Percentiles rank a stretch among this genome's conserved stretches.
Conservation (phyloP, 2,329 filamentous ascomycete species). For the Dothistroma pini region DNA sequence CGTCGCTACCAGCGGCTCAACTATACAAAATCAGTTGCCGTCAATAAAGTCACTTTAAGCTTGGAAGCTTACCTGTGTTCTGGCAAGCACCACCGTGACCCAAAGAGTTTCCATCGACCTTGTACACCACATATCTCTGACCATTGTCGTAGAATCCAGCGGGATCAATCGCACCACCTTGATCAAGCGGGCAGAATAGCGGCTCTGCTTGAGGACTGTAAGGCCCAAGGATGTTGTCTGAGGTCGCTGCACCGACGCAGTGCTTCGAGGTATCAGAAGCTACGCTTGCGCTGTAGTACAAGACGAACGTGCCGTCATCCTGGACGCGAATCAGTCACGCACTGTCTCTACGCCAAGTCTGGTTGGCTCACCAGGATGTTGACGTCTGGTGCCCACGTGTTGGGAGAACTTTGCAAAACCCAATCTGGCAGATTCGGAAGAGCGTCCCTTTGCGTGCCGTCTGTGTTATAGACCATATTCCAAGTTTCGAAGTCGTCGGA, state of each 20-base stretch:
- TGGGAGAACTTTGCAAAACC: conserved; percentile 47
- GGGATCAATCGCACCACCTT: conserved; percentile 37
- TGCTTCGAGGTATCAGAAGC: conserved; percentile 27
- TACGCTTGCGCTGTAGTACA: conserved; percentile 36
- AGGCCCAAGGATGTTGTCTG: conserved; percentile 27
- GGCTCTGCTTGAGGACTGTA: conserved; percentile 29
- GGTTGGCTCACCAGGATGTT: conserved; percentile 38
- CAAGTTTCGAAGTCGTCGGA: conserved; percentile 37
- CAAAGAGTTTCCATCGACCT: conserved; percentile 38
- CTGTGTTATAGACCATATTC: conserved; percentile 37
- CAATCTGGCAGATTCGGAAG: conserved; percentile 53
- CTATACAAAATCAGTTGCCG: conserved; percentile 9
- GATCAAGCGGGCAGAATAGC: conserved; percentile 29
- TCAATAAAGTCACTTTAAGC: conserved; percentile 6
- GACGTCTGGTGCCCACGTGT: conserved; percentile 63
- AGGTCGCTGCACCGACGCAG: conserved; percentile 36
- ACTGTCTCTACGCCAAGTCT: conserved; percentile 4
- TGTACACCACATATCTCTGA: conserved; percentile 34
- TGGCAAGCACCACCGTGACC: conserved; percentile 30
- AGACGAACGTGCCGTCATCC: conserved; percentile 32
- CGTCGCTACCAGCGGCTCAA: conserved; percentile 31
- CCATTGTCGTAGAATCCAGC: conserved; percentile 33
- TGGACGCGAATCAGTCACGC: conserved; percentile 31
- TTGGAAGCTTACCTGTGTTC: conserved; percentile 26
- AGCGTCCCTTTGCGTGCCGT: conserved; percentile 46